Percentiles rank a stretch among this genome's conserved stretches.
phyloP scores from a whole-genome alignment of 345 rosid species.

The Citrus inodora region DNA sequence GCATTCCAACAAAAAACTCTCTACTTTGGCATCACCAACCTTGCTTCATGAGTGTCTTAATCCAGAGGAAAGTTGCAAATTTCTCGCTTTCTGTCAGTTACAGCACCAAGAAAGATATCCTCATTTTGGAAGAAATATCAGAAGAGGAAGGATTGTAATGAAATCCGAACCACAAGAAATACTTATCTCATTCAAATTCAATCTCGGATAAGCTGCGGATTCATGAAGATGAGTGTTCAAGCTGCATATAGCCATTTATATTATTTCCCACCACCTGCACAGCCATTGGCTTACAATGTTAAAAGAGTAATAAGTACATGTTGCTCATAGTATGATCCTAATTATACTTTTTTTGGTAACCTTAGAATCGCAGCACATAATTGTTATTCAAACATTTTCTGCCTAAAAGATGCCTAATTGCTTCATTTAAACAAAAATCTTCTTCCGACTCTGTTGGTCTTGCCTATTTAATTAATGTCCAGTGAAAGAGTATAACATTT shows the following conservation, averaged over 20 bases:
- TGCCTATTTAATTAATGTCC: neutral
- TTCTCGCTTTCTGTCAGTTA: neutral
- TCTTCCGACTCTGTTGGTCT: neutral
- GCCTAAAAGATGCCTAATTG: neutral
- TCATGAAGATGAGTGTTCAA: neutral
- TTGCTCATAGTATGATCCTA: neutral
- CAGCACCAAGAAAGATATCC: neutral
- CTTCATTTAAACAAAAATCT: neutral
- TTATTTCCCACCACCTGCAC: neutral
- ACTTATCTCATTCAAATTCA: neutral
- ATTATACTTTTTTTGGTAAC: neutral
- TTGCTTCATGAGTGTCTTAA: slow-evolving; percentile 40
- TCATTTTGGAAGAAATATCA: neutral
- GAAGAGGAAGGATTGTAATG: neutral
- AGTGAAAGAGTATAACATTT: neutral
- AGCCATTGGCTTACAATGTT: neutral
- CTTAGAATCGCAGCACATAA: neutral
- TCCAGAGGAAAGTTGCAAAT: neutral
- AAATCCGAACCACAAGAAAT: neutral
- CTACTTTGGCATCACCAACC: slow-evolving; percentile 82
- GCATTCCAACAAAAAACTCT: slow-evolving; percentile 74
- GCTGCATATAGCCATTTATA: neutral
- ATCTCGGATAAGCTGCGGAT: neutral
- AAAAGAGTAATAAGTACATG: neutral
- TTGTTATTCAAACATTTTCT: neutral